Base-by-base conservation (phyloP, 345 rosid species). In the Adansonia digitata region DNA sequence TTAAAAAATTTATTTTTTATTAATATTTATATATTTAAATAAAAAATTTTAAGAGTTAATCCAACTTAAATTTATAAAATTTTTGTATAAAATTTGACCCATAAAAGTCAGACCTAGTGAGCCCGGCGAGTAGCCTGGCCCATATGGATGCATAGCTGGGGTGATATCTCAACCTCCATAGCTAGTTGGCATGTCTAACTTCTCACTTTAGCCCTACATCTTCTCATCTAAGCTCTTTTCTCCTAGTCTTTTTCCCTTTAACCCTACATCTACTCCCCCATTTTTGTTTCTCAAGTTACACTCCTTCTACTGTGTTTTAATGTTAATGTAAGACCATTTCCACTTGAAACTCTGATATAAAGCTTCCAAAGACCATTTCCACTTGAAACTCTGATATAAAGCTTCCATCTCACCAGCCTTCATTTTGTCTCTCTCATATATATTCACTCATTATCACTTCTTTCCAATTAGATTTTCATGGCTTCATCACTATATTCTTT, bases 121-220 rank as follows among this genome's bases (percentile, higher is more conserved):
- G n/a, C n/a, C n/a, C n/a, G n/a, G n/a, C n/a, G n/a, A n/a, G n/a
- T n/a, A n/a, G n/a, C n/a, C n/a, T n/a, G n/a, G n/a, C n/a, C n/a
- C n/a, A n/a, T n/a, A n/a, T n/a, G n/a, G n/a, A n/a, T n/a, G n/a
- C n/a, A n/a, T n/a, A n/a, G n/a, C n/a, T n/a, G n/a, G n/a, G 72
- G 61, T 75, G 77, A 77, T 68, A 79, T 60, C 78, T 77, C 80
- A 82, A 82, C 79, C 22, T 76, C 75, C 77, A 48, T 27, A 42
- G 37, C 66, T 48, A 56, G 73, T 62, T 59, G 73, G 35, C 69
- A 37, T 77, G 57, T n/a, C 74, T 75, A 51, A 9, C 73, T 72
- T 73, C 72, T 66, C 48, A 72, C 75, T 77, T 74, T 34, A 62
- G 70, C 70, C 70, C 69, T 42, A 24, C 34, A 13, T 42, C 34